Conservation (phyloP, 306 rosid species). For the Biancaea sappan region DNA sequence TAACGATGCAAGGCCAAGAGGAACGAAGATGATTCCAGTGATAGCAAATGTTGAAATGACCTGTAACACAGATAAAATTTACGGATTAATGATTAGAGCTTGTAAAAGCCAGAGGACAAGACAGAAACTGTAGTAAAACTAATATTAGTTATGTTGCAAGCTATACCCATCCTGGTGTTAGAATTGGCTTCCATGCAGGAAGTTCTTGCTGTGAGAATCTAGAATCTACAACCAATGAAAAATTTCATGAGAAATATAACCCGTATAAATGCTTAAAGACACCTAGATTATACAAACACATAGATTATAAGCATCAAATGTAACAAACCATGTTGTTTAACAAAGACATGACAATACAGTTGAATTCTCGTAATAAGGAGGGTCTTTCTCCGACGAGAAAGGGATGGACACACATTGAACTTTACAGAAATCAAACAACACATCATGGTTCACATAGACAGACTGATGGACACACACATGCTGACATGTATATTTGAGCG, state of each 20-base stretch:
- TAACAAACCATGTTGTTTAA: neutral
- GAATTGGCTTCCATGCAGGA: constrained; percentile 91
- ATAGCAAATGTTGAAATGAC: constrained; percentile 61
- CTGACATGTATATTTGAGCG: neutral
- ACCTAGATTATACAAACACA: neutral
- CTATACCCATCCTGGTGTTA: constrained; percentile 85
- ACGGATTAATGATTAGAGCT: neutral
- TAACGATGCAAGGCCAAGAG: constrained; percentile 73
- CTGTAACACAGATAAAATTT: constrained; percentile 42
- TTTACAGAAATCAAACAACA: neutral
- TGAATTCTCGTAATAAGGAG: neutral
- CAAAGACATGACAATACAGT: neutral
- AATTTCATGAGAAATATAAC: constrained; percentile 6
- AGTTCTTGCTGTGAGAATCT: constrained; percentile 90
- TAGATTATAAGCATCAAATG: neutral
- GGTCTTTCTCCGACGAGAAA: neutral
- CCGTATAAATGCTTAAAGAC: constrained; percentile 1
- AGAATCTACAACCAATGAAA: constrained; percentile 62
- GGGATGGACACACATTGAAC: neutral
- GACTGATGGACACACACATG: neutral
- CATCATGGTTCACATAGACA: neutral
- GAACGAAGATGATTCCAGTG: constrained; percentile 67
- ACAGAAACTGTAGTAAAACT: neutral
- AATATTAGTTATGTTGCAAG: constrained; percentile 4
- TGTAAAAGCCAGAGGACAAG: neutral